phyloP scores from a whole-genome alignment of 1,284 basidiomycete species.

The Sparassis latifolia region DNA sequence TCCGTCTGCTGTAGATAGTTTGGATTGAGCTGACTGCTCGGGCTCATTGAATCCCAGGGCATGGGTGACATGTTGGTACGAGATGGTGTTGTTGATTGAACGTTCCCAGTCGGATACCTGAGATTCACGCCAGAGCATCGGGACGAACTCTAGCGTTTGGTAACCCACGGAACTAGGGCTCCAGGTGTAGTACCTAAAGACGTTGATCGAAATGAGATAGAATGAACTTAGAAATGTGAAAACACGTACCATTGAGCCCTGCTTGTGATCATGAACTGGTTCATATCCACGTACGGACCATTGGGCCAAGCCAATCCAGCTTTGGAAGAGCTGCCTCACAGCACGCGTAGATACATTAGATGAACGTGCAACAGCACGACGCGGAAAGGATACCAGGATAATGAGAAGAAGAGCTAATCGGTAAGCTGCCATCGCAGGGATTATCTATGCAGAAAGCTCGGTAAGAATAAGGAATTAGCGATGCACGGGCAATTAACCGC shows the following conservation, averaged over 20 bases:
- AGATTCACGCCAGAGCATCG: slow-evolving; percentile 31
- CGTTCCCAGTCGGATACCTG: slow-evolving; percentile 23
- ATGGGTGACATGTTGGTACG: slow-evolving; percentile 16
- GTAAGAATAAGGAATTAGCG: too few relatives aligned
- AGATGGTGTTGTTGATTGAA: slow-evolving; percentile 26
- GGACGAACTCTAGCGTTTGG: slow-evolving; percentile 26
- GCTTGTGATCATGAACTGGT: slow-evolving; percentile 24
- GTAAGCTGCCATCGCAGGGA: too few relatives aligned
- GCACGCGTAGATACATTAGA: slow-evolving; percentile 21
- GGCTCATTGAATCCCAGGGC: slow-evolving; percentile 33
- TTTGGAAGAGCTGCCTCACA: slow-evolving; percentile 17
- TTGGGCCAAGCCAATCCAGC: slow-evolving; percentile 31
- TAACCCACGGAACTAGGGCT: slow-evolving; percentile 15
- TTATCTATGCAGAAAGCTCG: too few relatives aligned
- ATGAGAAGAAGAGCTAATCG: not conserved
- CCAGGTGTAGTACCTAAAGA: slow-evolving; percentile 30
- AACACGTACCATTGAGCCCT: slow-evolving; percentile 26
- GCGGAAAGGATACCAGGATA: not conserved
- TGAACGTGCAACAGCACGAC: not conserved
- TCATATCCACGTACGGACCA: slow-evolving; percentile 18
- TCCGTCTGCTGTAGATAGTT: slow-evolving; percentile 25
- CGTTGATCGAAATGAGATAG: not conserved
- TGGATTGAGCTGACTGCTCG: slow-evolving; percentile 27
- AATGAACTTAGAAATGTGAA: not conserved
- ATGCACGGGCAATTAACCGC: too few relatives aligned